These are phyloP conservation scores for Colletotrichum simmondsii DNA, from an alignment of 2,329 filamentous ascomycete species.

Conservation along the genomic window DNA sequence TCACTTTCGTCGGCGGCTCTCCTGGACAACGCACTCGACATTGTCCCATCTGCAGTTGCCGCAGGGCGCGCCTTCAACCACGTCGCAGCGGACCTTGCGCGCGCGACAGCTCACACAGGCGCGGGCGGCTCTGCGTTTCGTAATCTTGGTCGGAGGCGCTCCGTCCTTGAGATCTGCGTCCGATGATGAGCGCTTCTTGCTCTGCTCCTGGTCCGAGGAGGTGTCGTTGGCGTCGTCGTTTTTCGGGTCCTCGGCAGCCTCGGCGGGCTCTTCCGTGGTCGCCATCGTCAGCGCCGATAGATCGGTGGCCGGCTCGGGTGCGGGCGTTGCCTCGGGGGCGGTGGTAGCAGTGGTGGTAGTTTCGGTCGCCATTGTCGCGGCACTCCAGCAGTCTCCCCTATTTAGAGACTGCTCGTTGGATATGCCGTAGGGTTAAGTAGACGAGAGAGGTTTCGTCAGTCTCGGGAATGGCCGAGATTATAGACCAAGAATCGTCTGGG, in stretches of 20 bases:
- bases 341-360: conserved; percentile 17
- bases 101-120: conserved; percentile 90
- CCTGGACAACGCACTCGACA: conserved; percentile 80
- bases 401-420: conserved; percentile 22
- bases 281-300: conserved; percentile 14
- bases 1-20: conserved; percentile 89
- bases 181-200: conserved; percentile 35
- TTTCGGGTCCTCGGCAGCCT: conserved; percentile 2
- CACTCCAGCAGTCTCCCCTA: conserved; percentile 19
- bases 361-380: conserved; percentile 23
- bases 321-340: conserved; percentile 6
- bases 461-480: not conserved
- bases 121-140: conserved; percentile 88
- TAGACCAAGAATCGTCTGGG: not conserved
- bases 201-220: conserved; percentile 26
- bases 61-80: conserved; percentile 88
- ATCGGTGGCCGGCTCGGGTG: conserved; percentile 22
- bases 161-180: conserved; percentile 31
- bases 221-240: conserved; percentile 28
- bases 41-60: conserved; percentile 88
- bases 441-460: not conserved
- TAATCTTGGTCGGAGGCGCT: conserved; percentile 56
- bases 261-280: conserved; percentile 11
- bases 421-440: not conserved
- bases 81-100: conserved; percentile 93